A percentile compares a stretch with the other conserved stretches of the same genome.
Conservation (phyloP, 1,139 yeast species). For the Pichia sp. region DNA sequence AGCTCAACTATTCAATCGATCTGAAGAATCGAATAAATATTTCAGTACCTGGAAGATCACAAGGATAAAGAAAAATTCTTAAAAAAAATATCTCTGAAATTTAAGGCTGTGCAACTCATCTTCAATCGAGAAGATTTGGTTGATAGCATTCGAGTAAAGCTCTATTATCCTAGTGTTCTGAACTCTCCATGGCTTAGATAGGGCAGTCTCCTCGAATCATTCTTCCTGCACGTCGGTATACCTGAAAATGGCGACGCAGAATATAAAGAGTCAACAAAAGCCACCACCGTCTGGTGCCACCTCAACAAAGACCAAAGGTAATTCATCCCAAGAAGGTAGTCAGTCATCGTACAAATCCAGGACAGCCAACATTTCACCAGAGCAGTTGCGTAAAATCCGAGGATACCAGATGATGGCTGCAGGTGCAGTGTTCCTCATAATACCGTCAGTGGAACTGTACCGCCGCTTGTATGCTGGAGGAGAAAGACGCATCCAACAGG, state of each 20-base stretch:
- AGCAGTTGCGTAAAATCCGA: constrained; percentile 22
- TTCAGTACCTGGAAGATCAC: neutral
- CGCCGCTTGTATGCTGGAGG: constrained; percentile 40
- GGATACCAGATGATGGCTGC: constrained; percentile 38
- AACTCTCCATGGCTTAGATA: too few relatives aligned
- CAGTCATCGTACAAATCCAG: constrained; percentile 17
- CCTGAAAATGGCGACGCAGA: neutral
- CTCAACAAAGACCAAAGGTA: constrained; percentile 7
- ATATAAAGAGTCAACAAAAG: neutral
- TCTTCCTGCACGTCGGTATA: too few relatives aligned
- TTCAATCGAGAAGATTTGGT: neutral
- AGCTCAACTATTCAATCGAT: too few relatives aligned
- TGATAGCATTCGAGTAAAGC: too few relatives aligned
- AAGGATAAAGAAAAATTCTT: neutral
- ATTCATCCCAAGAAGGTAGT: neutral
- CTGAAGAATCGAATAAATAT: too few relatives aligned
- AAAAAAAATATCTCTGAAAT: neutral
- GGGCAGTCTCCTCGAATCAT: too few relatives aligned
- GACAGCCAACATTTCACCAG: constrained; percentile 20
- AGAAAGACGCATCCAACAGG: constrained; percentile 44
- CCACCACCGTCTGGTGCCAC: constrained; percentile 8
- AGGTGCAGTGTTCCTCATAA: constrained; percentile 38
- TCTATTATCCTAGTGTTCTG: too few relatives aligned
- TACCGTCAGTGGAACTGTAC: constrained; percentile 37
- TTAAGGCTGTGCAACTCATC: constrained; percentile 4